Evolutionary conservation across 345 rosid species (phyloP).

Genomic region (Arabis hirsuta): DNA sequence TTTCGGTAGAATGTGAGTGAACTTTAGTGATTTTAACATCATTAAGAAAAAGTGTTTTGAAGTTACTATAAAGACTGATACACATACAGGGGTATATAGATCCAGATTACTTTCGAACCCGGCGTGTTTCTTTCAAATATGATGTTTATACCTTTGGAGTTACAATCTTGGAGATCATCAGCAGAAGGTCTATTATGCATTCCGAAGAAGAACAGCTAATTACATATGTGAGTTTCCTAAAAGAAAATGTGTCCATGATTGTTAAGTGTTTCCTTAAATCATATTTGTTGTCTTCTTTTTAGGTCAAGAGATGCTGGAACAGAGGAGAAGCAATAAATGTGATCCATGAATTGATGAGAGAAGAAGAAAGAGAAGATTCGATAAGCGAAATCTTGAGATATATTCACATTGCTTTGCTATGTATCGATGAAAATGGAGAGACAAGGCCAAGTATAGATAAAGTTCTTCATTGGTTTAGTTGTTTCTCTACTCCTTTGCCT

Average conservation of each 20-base stretch:
- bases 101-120: neutral
- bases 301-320: constrained; percentile 23
- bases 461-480: constrained; percentile 38
- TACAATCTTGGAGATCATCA: constrained; percentile 32
- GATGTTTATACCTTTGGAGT: constrained; percentile 42
- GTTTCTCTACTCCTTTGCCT: constrained; percentile 30
- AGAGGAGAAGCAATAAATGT: constrained; percentile 30
- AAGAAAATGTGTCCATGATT: neutral
- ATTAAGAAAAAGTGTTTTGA: neutral
- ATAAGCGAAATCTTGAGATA: constrained; percentile 34
- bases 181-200: too few relatives aligned
- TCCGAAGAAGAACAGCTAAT: neutral
- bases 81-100: constrained; percentile 26
- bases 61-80: neutral
- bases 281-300: neutral
- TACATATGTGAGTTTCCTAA: constrained; percentile 17
- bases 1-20: constrained; percentile 1
- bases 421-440: constrained; percentile 28
- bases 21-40: neutral
- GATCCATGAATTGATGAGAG: constrained; percentile 29
- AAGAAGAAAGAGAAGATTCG: constrained; percentile 14
- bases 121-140: constrained; percentile 28
- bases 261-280: neutral
- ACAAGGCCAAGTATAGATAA: constrained; percentile 30
- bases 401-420: constrained; percentile 37